phyloP scores from a whole-genome alignment of 129 eudicot species.

The Oenanthe sinensis region DNA sequence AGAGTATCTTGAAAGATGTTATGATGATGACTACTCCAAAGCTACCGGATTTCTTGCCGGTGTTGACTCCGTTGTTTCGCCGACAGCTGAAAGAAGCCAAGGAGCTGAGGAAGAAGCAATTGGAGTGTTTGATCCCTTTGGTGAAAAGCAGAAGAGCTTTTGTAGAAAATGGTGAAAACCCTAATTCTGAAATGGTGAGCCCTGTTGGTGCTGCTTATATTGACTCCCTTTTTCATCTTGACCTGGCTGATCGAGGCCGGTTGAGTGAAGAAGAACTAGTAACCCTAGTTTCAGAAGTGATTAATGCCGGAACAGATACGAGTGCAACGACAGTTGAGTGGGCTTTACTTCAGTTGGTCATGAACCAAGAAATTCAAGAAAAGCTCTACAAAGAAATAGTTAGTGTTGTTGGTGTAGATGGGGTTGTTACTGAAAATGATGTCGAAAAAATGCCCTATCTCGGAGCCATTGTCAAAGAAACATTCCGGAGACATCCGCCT shows the following conservation, averaged over 20 bases:
- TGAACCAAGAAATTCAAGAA: slow-evolving; percentile 75
- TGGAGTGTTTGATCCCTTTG: slow-evolving; percentile 67
- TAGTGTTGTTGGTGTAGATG: slow-evolving; percentile 47
- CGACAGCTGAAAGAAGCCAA: slow-evolving; percentile 53
- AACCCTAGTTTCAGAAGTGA: slow-evolving; percentile 73
- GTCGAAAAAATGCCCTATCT: slow-evolving; percentile 73
- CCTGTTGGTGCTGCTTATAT: slow-evolving; percentile 91
- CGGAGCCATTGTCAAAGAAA: slow-evolving; percentile 69
- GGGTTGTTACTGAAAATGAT: slow-evolving; percentile 52
- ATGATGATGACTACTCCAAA: slow-evolving; percentile 84
- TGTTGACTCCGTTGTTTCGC: slow-evolving; percentile 60
- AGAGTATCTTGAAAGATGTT: slow-evolving; percentile 75
- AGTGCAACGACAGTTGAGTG: slow-evolving; percentile 84
- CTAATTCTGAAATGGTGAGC: slow-evolving; percentile 68
- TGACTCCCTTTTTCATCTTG: slow-evolving; percentile 59
- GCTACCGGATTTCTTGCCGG: slow-evolving; percentile 87
- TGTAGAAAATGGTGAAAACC: slow-evolving; percentile 42
- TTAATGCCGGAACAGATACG: slow-evolving; percentile 91
- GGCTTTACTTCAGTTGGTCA: slow-evolving; percentile 76
- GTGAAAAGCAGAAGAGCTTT: slow-evolving; percentile 52
- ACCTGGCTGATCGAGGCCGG: slow-evolving; percentile 49
- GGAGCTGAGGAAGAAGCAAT: slow-evolving; percentile 53
- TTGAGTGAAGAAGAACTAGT: slow-evolving; percentile 78
- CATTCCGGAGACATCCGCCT: slow-evolving; percentile 83
- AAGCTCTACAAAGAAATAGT: slow-evolving; percentile 63